Base-by-base conservation (phyloP, 1,139 yeast genomes). In the Pichia sp. region DNA sequence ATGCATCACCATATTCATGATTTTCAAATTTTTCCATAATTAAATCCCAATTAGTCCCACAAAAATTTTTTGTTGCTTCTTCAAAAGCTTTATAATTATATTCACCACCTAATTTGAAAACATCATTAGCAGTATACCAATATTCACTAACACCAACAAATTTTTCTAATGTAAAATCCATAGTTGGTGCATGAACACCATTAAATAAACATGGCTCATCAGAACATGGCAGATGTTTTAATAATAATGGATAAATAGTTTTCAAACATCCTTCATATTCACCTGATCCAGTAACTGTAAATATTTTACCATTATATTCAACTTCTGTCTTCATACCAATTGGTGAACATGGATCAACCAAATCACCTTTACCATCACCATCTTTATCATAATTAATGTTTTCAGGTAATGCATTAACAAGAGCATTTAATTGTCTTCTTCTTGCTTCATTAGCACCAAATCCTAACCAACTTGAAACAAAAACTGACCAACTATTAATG, bases 361-460 rank as follows among this genome's bases (percentile, higher is more conserved):
- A 50, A 28, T 54, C 61, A 29, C 51, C 51, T 11, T 52, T 49
- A 10, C 49, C 46, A 40, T 62, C 64, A 2, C 61, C 62, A 41
- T 57, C 50, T 30, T 48, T 62, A 51, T 71, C 76, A 50, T 72
- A 72, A 37, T 65, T 67, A 15, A 65, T 64, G 33, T 67, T 65
- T 25, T 66, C 70, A 0, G 74, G 75, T 21, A 72, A 50, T 11
- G 68, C 55, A 40, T 66, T 60, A 6, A 62, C 67, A 41, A 82
- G 61, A 41, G 75, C 80, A 28, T 70, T 69, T 37, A 82, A 59
- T 57, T 79, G 81, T 45, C 93, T 65, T 48, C 66, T 70, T 37
- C 89, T 62, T 5, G 93, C 91, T 53, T 82, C 82, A 51, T 83
- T 83, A 2, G 93, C 91, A 16, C 94, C 94, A 63, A 83, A 84